Evolutionary conservation across 2,329 filamentous ascomycete species (phyloP), one percentile per base, ranked within the genome.

Genomic region (Fusarium tanahbumbuense): DNA sequence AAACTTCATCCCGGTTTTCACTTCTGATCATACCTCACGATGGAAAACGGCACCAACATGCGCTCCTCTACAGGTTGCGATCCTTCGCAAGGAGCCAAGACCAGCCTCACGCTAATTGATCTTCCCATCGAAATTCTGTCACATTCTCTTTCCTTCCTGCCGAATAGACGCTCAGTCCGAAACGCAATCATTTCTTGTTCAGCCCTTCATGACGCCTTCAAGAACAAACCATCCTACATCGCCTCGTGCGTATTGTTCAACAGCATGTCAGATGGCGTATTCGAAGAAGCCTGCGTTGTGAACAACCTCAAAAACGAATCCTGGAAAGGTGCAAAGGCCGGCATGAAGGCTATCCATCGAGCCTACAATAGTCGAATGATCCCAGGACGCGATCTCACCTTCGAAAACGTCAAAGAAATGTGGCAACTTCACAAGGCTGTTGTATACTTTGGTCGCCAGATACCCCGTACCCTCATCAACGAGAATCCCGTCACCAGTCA

Each of bases 231-330:
- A 12, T 34, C 32, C 5, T 50, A 50, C 30, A 59, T 70, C 42
- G 10, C 53, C 22, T 56, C 53, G 6, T 48, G 45, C 4, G 20
- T 70, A 18, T 32, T 70, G 3, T 67, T 70, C 28, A 34, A 52
- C 22, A 40, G 41, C 2, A 70, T 70, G 62, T 41, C 58, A 5
- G 56, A 70, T n/a, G 41, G 45, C 5, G 67, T 70, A 20, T 53
- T 53, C 2, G 45, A 55, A 20, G 67, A 70, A 22, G 27, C 22
- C 16, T 20, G 32, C 13, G 40, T 63, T 4, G 28, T 27, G 4
- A 48, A 42, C 41, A 55, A 53, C 8, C 18, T 70, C 22, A 45
- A 34, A 10, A 48, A 15, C 8, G 53, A 56, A 12, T 12, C 34
- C 7, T 70, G 67, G 67, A 18, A 34, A 10, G 61, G 57, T 11